Evolutionary conservation across 2,329 filamentous ascomycete genomes (phyloP).

Genomic region (Aureobasidium mangrovei): DNA sequence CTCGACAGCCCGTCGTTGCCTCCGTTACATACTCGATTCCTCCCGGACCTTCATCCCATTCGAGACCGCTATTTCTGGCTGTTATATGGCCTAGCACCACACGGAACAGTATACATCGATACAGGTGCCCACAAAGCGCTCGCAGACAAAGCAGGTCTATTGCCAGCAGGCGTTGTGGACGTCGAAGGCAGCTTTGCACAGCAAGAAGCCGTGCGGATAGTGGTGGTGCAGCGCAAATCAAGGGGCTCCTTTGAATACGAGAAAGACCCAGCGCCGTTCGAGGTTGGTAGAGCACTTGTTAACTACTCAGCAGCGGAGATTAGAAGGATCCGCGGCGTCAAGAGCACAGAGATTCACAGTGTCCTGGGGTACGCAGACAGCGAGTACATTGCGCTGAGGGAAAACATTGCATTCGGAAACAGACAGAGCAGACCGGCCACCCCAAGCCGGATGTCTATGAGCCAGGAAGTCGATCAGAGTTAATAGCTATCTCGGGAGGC

Average conservation of each 20-base stretch:
- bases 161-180: slow-evolving; percentile 83
- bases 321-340: slow-evolving; percentile 69
- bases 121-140: slow-evolving; percentile 76
- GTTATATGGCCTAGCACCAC: slow-evolving; percentile 79
- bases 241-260: slow-evolving; percentile 24
- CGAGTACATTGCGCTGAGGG: slow-evolving; percentile 82
- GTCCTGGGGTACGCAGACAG: slow-evolving; percentile 87
- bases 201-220: slow-evolving; percentile 81
- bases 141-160: slow-evolving; percentile 71
- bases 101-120: slow-evolving; percentile 89
- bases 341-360: slow-evolving; percentile 70
- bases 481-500: not conserved
- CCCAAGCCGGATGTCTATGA: slow-evolving; percentile 8
- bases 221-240: slow-evolving; percentile 58
- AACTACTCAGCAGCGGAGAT: slow-evolving; percentile 91
- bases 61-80: slow-evolving; percentile 96
- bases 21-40: slow-evolving; percentile 84
- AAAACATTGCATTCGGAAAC: slow-evolving; percentile 71
- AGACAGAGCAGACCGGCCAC: slow-evolving; percentile 19
- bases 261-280: slow-evolving; percentile 45
- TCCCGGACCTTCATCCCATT: slow-evolving; percentile 75
- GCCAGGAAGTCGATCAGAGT: not conserved
- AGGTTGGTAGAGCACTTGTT: slow-evolving; percentile 81
- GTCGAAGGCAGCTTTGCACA: slow-evolving; percentile 83
- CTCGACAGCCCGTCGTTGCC: slow-evolving; percentile 26